These are phyloP conservation scores for Ogataea methylovora DNA, from an alignment of 805 yeast species.

Conservation along the genomic window DNA sequence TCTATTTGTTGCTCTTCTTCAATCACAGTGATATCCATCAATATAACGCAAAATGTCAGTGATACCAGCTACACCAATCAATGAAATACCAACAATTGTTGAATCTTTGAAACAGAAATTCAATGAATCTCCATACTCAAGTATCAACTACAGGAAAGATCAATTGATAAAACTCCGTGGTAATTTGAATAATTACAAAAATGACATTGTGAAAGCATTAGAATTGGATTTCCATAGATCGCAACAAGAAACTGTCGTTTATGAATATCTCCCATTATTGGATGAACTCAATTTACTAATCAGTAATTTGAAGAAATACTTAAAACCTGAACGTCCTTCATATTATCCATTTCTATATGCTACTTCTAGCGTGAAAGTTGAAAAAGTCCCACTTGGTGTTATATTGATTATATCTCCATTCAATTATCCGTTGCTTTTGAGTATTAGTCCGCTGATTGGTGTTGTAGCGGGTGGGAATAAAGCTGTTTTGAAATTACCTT, in stretches of 20 bases:
- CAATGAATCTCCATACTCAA: constrained; percentile 28
- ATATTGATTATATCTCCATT: constrained; percentile 72
- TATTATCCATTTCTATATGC: constrained; percentile 27
- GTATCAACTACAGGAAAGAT: constrained; percentile 42
- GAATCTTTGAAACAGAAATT: constrained; percentile 33
- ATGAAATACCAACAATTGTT: constrained; percentile 42
- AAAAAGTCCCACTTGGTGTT: constrained; percentile 49
- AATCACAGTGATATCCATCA: neutral
- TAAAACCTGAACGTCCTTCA: constrained; percentile 38
- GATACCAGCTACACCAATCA: constrained; percentile 18
- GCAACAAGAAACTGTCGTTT: constrained; percentile 48
- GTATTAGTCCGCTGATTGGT: constrained; percentile 61
- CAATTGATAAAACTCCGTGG: constrained; percentile 64
- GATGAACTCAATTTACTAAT: constrained; percentile 56
- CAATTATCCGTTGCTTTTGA: constrained; percentile 67
- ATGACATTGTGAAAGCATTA: constrained; percentile 49
- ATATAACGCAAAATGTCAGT: neutral
- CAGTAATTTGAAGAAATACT: constrained; percentile 52
- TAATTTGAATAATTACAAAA: constrained; percentile 51
- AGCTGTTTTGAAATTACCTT: constrained; percentile 61
- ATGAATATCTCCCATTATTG: constrained; percentile 47
- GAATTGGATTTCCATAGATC: constrained; percentile 61
- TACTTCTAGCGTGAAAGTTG: constrained; percentile 19
- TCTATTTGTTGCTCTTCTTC: too few species aligned
- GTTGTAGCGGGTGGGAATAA: constrained; percentile 85